These are phyloP conservation scores for Plasmodium blacklocki DNA, from an alignment of 169 alveolate species.

Conservation along the genomic window DNA sequence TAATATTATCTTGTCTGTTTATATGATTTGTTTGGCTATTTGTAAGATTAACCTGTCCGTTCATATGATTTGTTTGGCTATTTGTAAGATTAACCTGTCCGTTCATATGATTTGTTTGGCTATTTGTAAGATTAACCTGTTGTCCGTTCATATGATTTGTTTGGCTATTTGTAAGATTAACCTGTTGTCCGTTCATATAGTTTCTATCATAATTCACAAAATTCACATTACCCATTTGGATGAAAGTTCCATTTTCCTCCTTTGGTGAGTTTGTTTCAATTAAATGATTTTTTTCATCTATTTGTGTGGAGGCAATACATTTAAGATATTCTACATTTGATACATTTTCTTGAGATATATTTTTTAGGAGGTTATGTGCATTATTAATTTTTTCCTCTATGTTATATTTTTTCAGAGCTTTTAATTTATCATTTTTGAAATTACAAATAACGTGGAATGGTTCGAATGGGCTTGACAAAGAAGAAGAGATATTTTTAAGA, in stretches of 20 bases:
- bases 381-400: neutral
- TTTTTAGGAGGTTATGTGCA: neutral
- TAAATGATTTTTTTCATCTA: neutral
- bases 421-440: constrained; percentile 38
- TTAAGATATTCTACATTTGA: too few species aligned
- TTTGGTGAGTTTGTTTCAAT: neutral
- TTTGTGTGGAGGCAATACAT: neutral
- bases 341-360: neutral
- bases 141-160: too few species aligned
- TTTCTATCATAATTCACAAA: too few species aligned
- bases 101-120: neutral
- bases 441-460: constrained; percentile 48
- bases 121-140: neutral
- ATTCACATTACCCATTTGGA: neutral
- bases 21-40: too few species aligned
- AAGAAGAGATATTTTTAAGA: constrained; percentile 30
- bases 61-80: too few species aligned
- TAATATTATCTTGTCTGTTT: neutral
- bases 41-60: too few species aligned
- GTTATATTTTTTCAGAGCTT: neutral
- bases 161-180: too few species aligned
- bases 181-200: too few species aligned
- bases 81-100: too few species aligned
- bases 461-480: neutral
- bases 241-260: neutral